Conservation (phyloP, 495 filamentous ascomycete species). For the Glarea lozoyensis region DNA sequence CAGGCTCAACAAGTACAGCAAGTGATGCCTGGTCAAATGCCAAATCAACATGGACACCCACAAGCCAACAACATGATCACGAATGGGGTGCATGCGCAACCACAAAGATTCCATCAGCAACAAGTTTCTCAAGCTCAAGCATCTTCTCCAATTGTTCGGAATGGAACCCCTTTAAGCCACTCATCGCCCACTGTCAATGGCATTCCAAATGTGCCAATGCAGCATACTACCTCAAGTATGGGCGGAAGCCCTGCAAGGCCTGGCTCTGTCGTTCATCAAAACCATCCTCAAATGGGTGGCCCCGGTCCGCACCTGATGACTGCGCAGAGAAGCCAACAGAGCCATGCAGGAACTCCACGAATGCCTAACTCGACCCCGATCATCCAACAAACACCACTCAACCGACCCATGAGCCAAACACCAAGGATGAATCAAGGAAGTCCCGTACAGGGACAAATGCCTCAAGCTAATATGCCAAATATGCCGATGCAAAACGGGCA, state of each 20-base stretch:
- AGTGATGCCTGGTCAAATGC: constrained; percentile 6
- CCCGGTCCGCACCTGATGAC: constrained; percentile 66
- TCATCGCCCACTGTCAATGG: constrained; percentile 67
- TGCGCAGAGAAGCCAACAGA: constrained; percentile 71
- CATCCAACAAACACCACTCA: constrained; percentile 65
- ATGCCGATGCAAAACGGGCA: constrained; percentile 11
- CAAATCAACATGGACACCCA: constrained; percentile 31
- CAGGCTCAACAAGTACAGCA: constrained; percentile 16
- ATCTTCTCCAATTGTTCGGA: constrained; percentile 71
- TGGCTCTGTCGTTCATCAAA: constrained; percentile 61
- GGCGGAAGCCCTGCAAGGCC: constrained; percentile 71
- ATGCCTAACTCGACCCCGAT: constrained; percentile 73
- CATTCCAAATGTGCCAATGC: constrained; percentile 64
- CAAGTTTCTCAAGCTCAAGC: constrained; percentile 59
- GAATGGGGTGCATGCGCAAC: constrained; percentile 38
- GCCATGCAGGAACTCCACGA: constrained; percentile 72
- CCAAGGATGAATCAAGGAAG: constrained; percentile 66
- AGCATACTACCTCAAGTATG: constrained; percentile 67
- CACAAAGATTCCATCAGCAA: constrained; percentile 46
- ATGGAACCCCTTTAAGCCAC: constrained; percentile 67
- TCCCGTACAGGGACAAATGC: constrained; percentile 50
- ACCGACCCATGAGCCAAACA: constrained; percentile 59
- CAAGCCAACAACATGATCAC: constrained; percentile 33
- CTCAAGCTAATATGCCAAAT: constrained; percentile 43
- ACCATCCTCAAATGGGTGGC: constrained; percentile 51